Evolutionary conservation across 2,329 filamentous ascomycete species (phyloP).

Genomic region (Calonectria pseudoturangicola): DNA sequence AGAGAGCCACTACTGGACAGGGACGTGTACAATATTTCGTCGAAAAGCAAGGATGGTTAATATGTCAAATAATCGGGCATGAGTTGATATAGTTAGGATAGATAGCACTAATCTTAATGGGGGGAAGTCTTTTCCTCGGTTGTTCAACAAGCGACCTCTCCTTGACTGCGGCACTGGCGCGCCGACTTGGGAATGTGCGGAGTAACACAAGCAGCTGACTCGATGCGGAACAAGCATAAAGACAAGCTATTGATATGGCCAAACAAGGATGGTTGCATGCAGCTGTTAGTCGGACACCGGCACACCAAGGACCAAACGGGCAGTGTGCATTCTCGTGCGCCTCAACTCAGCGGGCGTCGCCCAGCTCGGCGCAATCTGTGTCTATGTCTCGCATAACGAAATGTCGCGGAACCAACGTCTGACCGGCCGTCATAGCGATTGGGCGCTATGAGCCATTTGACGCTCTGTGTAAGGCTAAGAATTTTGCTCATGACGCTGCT

Average conservation of each 20-base stretch:
- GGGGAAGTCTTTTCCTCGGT: background rate
- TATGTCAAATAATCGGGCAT: background rate
- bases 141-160: background rate
- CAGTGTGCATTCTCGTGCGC: background rate
- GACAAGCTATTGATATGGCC: constrained; percentile 3
- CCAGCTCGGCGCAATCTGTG: background rate
- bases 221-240: constrained; percentile 14
- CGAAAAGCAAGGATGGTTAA: constrained; percentile 12
- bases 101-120: constrained; percentile 5
- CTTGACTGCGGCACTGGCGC: background rate
- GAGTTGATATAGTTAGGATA: background rate
- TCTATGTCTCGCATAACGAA: background rate
- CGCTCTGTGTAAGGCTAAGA: background rate
- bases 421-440: background rate
- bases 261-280: constrained; percentile 5
- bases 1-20: constrained; percentile 26
- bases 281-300: constrained; percentile 1
- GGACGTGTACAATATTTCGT: constrained; percentile 13
- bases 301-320: background rate
- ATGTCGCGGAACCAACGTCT: background rate
- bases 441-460: background rate
- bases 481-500: background rate
- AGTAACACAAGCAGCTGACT: background rate
- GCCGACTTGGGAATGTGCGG: background rate
- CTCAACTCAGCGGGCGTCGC: background rate